These are phyloP conservation scores for Tuber brumale DNA, from an alignment of 495 filamentous ascomycete species.

Conservation along the genomic window DNA sequence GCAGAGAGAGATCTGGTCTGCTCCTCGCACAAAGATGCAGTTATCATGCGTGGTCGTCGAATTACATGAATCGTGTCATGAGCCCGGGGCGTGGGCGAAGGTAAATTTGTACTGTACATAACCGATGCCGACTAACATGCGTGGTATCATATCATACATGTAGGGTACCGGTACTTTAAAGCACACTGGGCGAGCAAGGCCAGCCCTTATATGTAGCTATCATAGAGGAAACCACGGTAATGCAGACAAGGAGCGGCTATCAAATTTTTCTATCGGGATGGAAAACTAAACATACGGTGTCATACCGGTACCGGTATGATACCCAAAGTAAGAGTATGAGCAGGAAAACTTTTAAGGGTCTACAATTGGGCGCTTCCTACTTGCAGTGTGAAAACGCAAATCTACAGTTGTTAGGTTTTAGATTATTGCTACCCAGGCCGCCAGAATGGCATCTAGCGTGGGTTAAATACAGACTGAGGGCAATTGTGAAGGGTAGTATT, in stretches of 20 bases:
- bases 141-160: too few species aligned
- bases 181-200: neutral
- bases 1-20: neutral
- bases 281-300: neutral
- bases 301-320: too few species aligned
- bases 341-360: neutral
- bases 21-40: neutral
- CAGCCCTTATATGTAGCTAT: neutral
- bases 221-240: neutral
- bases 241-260: neutral
- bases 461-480: neutral
- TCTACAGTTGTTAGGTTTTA: neutral
- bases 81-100: neutral
- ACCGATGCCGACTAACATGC: neutral
- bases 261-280: neutral
- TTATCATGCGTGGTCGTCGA: neutral
- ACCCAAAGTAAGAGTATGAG: neutral
- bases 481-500: neutral
- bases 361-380: neutral
- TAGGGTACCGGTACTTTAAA: too few species aligned
- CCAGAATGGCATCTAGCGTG: neutral
- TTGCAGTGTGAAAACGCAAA: neutral
- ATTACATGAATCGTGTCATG: neutral
- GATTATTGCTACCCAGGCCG: neutral
- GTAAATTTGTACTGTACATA: neutral